Evolutionary conservation across 139 green algal genomes (phyloP), one percentile per base, ranked within the genome.

Genomic region (Volvox reticuliferus): DNA sequence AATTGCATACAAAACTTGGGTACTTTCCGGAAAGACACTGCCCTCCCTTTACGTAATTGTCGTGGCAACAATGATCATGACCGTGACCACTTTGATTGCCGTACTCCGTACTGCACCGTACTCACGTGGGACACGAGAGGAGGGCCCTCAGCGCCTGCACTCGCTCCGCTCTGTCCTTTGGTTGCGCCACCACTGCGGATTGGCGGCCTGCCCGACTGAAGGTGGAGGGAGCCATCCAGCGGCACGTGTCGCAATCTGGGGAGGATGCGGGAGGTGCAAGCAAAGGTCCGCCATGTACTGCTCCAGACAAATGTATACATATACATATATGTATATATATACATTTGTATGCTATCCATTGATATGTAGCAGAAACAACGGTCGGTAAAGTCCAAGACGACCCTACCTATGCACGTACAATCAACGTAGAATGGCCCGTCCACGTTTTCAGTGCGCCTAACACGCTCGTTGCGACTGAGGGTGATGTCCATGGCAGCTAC

Each of bases 81-180:
- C 44, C 44, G 9, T 55, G 44, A 55, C 44, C 44, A 14, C 9
- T 55, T 55, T 55, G 5, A 55, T 55, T 55, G 5, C 65, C 65
- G 65, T 36, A 79, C 28, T 12, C 71, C 75, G 75, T 81, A 81
- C 75, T 50, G 16, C 44, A 14, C 73, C 67, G 67, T 75, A 61
- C 94, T 94, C n/a, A 98, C 96, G 96, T 98, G 19, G 97, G 97
- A 85, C 96, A 98, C 6, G 93, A 95, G 6, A 98, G 84, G 44
- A 97, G 93, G 3, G 97, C 97, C 82, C 96, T 92, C 78, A 97
- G 85, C 12, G 96, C 95, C 14, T 61, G 28, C n/a, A 94, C 68
- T 0, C 95, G 93, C 32, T 92, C 91, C 44, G 89, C 69, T 0
- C 65, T 24, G 1, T 35, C 93, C 12, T 81, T 33, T 6, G 97